Percentiles rank a stretch among this genome's conserved stretches.
Evolutionary conservation across 306 rosid genomes (phyloP).

Genomic region (Quillaja saponaria): DNA sequence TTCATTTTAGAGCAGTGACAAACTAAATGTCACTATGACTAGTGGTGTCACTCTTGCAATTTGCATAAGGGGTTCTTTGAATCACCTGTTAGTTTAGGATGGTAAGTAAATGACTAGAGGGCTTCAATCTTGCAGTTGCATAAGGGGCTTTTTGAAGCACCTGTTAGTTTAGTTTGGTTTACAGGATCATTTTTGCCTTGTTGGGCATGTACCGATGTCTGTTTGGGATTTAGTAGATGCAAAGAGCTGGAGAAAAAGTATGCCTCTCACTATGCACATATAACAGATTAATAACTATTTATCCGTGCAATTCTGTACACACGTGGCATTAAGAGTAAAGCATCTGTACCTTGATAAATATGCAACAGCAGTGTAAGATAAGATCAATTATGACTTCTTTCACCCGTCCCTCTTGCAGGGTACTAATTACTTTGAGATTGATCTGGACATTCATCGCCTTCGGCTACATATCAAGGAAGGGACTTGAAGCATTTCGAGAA

Average conservation of each 20-base stretch:
- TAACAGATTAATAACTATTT: neutral
- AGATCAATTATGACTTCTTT: conserved; percentile 9
- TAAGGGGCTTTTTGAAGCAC: neutral
- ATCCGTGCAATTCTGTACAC: neutral
- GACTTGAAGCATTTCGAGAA: conserved; percentile 82
- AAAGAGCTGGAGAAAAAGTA: no score
- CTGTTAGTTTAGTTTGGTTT: no score
- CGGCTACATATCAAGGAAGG: conserved; percentile 93
- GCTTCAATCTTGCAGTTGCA: neutral
- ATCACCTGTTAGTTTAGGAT: no score
- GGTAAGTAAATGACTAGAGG: neutral
- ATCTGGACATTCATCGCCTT: conserved; percentile 91
- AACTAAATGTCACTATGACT: no score
- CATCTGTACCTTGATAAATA: neutral
- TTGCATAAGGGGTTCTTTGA: neutral
- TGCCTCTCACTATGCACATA: neutral
- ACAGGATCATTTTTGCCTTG: neutral
- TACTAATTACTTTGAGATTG: conserved; percentile 88
- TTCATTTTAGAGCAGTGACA: neutral
- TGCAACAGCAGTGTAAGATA: neutral
- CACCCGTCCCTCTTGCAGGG: conserved; percentile 52
- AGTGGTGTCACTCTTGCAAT: neutral
- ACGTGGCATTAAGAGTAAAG: neutral
- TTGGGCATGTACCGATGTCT: neutral
- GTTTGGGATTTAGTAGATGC: no score